Conservation (phyloP, 1,284 basidiomycete genomes). For the Trichosporon inkin region DNA sequence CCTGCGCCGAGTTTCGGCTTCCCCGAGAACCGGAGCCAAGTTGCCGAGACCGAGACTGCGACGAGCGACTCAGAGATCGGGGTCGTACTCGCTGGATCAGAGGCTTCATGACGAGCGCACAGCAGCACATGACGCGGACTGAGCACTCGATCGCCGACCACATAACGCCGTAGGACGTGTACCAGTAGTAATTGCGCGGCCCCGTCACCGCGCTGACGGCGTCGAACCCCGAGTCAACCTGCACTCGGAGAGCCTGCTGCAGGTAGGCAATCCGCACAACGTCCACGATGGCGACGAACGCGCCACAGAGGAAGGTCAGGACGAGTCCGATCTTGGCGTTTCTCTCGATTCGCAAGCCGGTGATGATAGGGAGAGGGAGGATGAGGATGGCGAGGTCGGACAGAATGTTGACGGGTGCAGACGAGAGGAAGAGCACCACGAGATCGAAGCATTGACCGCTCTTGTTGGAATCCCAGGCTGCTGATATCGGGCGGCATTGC, state of each 20-base stretch:
- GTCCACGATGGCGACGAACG: slow-evolving; percentile 48
- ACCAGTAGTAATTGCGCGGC: slow-evolving; percentile 39
- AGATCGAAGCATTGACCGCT: slow-evolving; percentile 41
- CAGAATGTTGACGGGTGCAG: slow-evolving; percentile 47
- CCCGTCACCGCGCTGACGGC: slow-evolving; percentile 17
- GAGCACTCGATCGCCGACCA: slow-evolving; percentile 47
- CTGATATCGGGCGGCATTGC: slow-evolving; percentile 43
- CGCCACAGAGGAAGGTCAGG: slow-evolving; percentile 45
- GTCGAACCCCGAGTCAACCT: slow-evolving; percentile 13
- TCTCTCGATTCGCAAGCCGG: slow-evolving; percentile 44
- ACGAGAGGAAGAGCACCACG: slow-evolving; percentile 45
- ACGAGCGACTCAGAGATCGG: neutral
- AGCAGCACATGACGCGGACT: slow-evolving; percentile 46
- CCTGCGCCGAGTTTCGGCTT: neutral
- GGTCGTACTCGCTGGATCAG: slow-evolving; percentile 36
- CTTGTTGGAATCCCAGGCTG: slow-evolving; percentile 30
- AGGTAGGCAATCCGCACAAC: slow-evolving; percentile 47
- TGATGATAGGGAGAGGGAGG: slow-evolving; percentile 48
- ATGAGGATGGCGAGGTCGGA: slow-evolving; percentile 49
- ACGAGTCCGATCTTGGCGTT: slow-evolving; percentile 47
- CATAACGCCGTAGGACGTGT: slow-evolving; percentile 43
- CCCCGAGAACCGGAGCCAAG: neutral
- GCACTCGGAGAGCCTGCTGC: slow-evolving; percentile 38
- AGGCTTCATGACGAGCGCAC: slow-evolving; percentile 47
- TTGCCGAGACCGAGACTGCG: neutral